A percentile compares a stretch with the other conserved stretches of the same genome.
Evolutionary conservation across 2,329 filamentous ascomycete genomes (phyloP).

Genomic region (Talaromyces sp.): DNA sequence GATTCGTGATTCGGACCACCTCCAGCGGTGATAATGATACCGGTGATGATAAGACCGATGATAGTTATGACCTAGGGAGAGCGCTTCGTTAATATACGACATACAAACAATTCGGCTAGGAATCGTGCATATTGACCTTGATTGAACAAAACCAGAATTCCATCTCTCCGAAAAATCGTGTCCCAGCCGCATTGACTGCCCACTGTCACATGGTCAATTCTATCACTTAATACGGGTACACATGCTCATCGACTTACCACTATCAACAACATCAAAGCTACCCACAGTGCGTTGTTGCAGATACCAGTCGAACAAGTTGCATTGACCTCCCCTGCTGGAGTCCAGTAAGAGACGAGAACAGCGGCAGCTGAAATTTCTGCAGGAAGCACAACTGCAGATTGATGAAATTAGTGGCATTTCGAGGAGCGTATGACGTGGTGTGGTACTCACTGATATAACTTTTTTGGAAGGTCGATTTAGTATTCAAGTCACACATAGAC

Average conservation of each 20-base stretch:
- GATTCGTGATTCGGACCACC: constrained; percentile 48
- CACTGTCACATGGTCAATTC: constrained; percentile 1
- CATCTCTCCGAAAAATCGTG: constrained; percentile 51
- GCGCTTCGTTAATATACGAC: neutral
- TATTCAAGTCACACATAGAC: neutral
- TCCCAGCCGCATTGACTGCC: constrained; percentile 45
- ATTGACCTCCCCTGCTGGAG: constrained; percentile 37
- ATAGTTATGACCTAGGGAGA: constrained; percentile 43
- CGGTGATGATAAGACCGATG: constrained; percentile 50
- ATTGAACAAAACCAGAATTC: constrained; percentile 54
- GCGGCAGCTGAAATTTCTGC: constrained; percentile 63
- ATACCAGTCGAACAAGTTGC: constrained; percentile 20
- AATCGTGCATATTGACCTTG: constrained; percentile 29
- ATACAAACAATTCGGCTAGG: neutral
- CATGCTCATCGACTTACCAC: constrained; percentile 34
- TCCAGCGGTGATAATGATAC: constrained; percentile 55
- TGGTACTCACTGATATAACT: neutral
- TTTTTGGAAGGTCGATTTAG: neutral
- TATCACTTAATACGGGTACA: too few species aligned
- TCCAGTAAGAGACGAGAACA: constrained; percentile 63
- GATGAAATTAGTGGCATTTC: neutral
- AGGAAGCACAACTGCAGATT: constrained; percentile 18
- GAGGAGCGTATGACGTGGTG: neutral
- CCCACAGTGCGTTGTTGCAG: constrained; percentile 41
- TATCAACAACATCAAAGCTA: constrained; percentile 57